Evolutionary conservation across 1,139 yeast genomes (phyloP), one percentile per base, ranked within the genome.

Genomic region (Scheffersomyces stambukii): DNA sequence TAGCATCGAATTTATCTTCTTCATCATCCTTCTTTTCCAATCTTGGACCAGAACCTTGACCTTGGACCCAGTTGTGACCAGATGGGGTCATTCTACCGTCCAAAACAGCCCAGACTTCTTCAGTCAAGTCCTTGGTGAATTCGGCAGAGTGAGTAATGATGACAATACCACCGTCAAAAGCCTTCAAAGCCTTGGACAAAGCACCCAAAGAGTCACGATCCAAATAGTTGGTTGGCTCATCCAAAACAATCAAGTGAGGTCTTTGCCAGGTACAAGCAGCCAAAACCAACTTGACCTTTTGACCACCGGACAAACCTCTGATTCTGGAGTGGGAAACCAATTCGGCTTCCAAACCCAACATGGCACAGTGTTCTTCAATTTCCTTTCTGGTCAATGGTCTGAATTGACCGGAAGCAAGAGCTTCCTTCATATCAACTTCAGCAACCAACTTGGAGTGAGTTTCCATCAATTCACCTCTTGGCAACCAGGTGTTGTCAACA

Each of bases 211-310:
- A 91, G 75, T 91, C 98, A 76, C 98, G 81, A 71, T 91, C 97
- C 77, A 91, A 80, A 73, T 91, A 91, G 76, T 91, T 91, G 61
- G 97, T 91, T 75, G 96, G 95, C 77, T 88, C 96, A 78, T 91
- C 97, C 70, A 91, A 85, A 56, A 91, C 98, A 57, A 91, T 89
- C 77, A 91, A 80, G 69, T 91, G 98, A 63, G 98, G 98, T 81
- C 97, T 89, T 78, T 89, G 96, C 98, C 98, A 91, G 42, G 97
- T 88, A 81, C 98, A 86, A 70, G 98, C 98, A 70, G 98, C 98
- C 64, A 91, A 77, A 58, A 91, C 98, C 66, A 91, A 84, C 77
- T 91, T 91, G 70, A 91, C 98, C 81, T 91, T 91, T 79, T 91
- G 98, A 79, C 98, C 98, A 82, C 98, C 98, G 51, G 98, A 91